Conservation (phyloP, 164 flowering plant genomes). For the Magnolia changhungtana region DNA sequence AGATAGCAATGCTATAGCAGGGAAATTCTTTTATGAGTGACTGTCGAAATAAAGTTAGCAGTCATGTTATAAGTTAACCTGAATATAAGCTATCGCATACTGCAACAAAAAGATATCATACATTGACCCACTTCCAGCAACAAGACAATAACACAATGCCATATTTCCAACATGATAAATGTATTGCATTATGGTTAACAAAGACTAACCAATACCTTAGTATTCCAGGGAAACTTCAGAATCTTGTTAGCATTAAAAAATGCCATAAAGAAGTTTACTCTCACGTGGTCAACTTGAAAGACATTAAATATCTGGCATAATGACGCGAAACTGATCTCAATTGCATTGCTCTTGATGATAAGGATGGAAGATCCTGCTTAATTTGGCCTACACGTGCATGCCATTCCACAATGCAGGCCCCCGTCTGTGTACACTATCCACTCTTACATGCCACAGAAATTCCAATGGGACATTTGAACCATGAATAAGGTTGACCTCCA, state of each 20-base stretch:
- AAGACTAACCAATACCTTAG: background rate
- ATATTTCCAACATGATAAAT: background rate
- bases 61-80: background rate
- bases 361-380: no score
- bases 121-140: background rate
- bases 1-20: background rate
- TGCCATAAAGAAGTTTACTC: background rate
- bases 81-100: background rate
- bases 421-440: no score
- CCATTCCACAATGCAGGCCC: no score
- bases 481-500: no score
- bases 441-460: no score
- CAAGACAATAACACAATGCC: background rate
- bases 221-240: background rate
- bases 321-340: no score
- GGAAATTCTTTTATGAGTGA: no score
- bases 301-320: no score
- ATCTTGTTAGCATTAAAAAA: background rate
- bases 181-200: background rate
- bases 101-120: background rate
- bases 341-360: no score
- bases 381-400: no score
- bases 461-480: no score
- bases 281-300: no score
- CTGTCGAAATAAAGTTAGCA: background rate